Evolutionary conservation across 2,329 filamentous ascomycete species (phyloP), one percentile per base, ranked within the genome.

Genomic region (Talaromyces sp.): DNA sequence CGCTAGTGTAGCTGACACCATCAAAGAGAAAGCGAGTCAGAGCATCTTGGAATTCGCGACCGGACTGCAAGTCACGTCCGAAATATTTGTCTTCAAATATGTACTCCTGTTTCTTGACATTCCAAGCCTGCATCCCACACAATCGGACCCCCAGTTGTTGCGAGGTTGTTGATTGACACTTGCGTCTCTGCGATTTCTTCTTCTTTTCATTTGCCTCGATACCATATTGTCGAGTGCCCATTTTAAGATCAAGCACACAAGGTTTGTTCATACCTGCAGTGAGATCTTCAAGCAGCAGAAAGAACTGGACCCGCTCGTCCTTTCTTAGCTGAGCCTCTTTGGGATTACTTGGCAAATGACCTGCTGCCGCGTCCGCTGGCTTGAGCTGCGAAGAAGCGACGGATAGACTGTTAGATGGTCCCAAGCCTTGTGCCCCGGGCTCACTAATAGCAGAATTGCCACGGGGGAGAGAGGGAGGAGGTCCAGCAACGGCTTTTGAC

Each of bases 71-170:
- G 62, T 90, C 86, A 49, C 94, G 88, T 1, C 94, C 94, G 69
- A 91, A 96, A 72, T 99, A 99, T 74, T 99, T 99, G 81, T 99
- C 94, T 69, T 96, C 89, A 68, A 97, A 99, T n/a, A 92, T 80
- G 68, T 96, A 97, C 42, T 84, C 86, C 66, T 95, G 86, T 32
- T 86, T 87, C 60, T 86, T 86, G 19, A 86, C 87, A 67, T 97
- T 93, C 91, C 93, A 99, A 1, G 96, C 91, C 70, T 99, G 94
- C 76, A 99, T 87, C 4, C 94, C 94, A 68, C 94, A 99, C 4
- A 99, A 87, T 17, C 94, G 86, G 2, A 99, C 94, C 3, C 94
- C 94, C 0, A 99, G 83, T 70, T 95, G 87, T 54, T 87, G 86
- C 7, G 94, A 97, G 0, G 94, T 99, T 0, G 94, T 99, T 58